Base-by-base conservation (phyloP, 2,329 filamentous ascomycete genomes). In the Elsinoe perseae region DNA sequence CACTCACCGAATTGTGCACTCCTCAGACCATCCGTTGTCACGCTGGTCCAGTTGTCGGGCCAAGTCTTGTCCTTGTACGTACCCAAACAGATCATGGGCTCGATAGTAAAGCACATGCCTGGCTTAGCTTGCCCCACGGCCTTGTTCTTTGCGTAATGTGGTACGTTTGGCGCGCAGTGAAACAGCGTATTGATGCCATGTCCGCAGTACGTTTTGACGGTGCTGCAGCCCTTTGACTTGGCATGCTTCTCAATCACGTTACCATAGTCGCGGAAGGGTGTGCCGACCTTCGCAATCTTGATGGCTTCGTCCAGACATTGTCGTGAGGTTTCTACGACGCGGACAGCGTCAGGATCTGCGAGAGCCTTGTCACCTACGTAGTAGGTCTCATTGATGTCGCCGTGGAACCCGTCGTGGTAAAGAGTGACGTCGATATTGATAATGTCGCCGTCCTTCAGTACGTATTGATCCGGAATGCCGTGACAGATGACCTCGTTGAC, bases 21-120 rank as follows among this genome's bases (percentile, higher is more conserved):
- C 68, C 82, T 78, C 72, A 86, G 87, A 52, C 93, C 93, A 69
- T 98, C 93, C 57, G 85, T 81, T 0, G 93, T 98, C 4, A 89
- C 88, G 72, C 90, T 95, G 1, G 93, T 98, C 93, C 93, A 98
- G 75, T 97, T 89, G 70, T 98, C 93, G 0, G 93, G 93, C 93
- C 93, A 98, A 0, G 90, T 97, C 70, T 93, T 86, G 68, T 98
- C 93, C 61, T 83, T 83, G 72, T 95, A 88, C 59, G 88, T 91
- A 58, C 93, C 93, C 56, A 96, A 72, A 38, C 89, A 90, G 69
- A 98, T 91, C 93, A 98, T 98, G 14, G 93, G 93, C 75, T 98
- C 93, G 60, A 98, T 98, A 0, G 93, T 98, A 67, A 98, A 98
- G 61, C 90, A 95, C 90, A 97, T 96, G 55, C 93, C 93, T 0